phyloP scores from a whole-genome alignment of 169 alveolate genomes.

The Plasmodium cynomolgi region DNA sequence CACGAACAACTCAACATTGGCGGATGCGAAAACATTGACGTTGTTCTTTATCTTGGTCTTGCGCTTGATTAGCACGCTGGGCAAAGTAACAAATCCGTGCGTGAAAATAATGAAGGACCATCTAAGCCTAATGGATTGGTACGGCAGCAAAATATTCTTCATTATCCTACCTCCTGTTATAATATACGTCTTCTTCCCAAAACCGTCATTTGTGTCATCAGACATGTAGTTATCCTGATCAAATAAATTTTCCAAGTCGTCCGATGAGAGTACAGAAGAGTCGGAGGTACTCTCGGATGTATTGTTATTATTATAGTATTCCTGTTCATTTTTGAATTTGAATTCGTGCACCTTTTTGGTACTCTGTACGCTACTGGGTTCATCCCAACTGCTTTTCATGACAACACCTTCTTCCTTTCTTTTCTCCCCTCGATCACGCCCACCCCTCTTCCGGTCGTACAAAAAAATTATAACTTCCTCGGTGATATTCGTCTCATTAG shows the following conservation, averaged over 20 bases:
- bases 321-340: not conserved
- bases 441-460: constrained; percentile 21
- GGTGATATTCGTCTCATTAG: constrained; percentile 64
- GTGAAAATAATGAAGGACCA: constrained; percentile 59
- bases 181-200: constrained; percentile 10
- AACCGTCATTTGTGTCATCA: constrained; percentile 4
- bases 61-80: constrained; percentile 48
- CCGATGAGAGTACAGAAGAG: constrained; percentile 8
- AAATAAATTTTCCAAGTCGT: constrained; percentile 34
- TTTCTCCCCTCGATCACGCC: not conserved
- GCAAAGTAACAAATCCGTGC: constrained; percentile 35
- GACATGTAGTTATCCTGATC: constrained; percentile 19
- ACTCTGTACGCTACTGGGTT: not conserved
- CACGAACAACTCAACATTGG: constrained; percentile 37
- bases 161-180: constrained; percentile 40
- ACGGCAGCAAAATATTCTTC: constrained; percentile 67
- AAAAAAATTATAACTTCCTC: constrained; percentile 68
- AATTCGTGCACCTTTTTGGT: not conserved
- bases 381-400: not conserved
- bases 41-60: constrained; percentile 63
- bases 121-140: constrained; percentile 38
- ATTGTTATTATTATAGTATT: not conserved
- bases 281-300: constrained; percentile 7
- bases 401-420: not conserved
- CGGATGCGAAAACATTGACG: constrained; percentile 53